Percentiles rank a stretch among this genome's conserved stretches.
Conservation (phyloP, 2,329 filamentous ascomycete species). For the Colletotrichum tanaceti region DNA sequence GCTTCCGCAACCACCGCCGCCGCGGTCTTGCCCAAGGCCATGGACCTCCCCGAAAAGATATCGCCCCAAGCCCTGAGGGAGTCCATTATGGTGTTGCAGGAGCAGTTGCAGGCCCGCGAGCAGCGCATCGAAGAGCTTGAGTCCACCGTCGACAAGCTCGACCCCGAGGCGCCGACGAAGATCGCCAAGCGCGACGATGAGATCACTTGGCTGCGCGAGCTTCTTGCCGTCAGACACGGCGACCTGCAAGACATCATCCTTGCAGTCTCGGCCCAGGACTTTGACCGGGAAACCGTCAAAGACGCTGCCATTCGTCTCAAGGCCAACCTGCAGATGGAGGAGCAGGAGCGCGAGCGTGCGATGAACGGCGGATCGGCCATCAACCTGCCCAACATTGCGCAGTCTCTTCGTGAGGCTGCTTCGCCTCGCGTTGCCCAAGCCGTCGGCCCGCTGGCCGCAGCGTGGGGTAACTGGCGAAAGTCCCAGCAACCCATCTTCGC, state of each 20-base stretch:
- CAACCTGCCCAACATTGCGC: constrained; percentile 80
- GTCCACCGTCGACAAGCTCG: constrained; percentile 73
- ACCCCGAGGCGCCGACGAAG: constrained; percentile 82
- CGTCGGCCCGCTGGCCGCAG: constrained; percentile 82
- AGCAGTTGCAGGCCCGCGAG: constrained; percentile 95
- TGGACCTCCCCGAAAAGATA: constrained; percentile 81
- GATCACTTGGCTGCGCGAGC: constrained; percentile 93
- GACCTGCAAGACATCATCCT: constrained; percentile 93
- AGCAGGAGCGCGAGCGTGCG: constrained; percentile 90
- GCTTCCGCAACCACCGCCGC: constrained; percentile 54
- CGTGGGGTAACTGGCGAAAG: constrained; percentile 95
- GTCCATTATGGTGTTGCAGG: constrained; percentile 95
- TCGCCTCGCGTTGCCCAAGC: constrained; percentile 87
- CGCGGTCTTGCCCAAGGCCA: constrained; percentile 54
- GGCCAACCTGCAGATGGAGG: constrained; percentile 97
- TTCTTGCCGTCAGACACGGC: constrained; percentile 88
- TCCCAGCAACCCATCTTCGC: constrained; percentile 64
- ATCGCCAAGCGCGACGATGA: constrained; percentile 93
- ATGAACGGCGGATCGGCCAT: constrained; percentile 76
- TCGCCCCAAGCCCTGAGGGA: constrained; percentile 95
- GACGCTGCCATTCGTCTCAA: constrained; percentile 93
- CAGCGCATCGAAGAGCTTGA: constrained; percentile 89
- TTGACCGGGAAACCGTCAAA: constrained; percentile 82
- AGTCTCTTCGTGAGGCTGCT: constrained; percentile 79
- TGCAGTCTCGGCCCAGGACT: constrained; percentile 78